Evolutionary conservation across 2,329 filamentous ascomycete genomes (phyloP), one percentile per base, ranked within the genome.

Genomic region (Trichoderma gracile): DNA sequence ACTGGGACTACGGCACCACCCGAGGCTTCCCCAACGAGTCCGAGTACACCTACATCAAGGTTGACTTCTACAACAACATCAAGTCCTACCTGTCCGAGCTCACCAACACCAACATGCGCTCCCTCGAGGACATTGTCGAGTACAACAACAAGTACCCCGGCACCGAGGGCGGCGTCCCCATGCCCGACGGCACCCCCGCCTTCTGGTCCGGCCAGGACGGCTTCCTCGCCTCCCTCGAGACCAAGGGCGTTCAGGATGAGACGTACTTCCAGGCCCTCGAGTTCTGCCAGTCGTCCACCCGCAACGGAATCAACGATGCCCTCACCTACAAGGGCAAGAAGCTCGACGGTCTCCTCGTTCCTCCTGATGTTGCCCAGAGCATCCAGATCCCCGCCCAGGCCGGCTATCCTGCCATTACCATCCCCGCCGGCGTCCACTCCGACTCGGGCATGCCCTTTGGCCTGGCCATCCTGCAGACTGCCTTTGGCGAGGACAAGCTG

Each of bases 301-400:
- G 90, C 65, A 80, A 86, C 8, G 90, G 89, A 5, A 92, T 93
- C 65, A 85, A 93, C 69, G 84, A 85, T 12, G 90, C 89, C 2
- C 79, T 93, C 7, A 75, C 71, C 7, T 73, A 81, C 68, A 74
- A 79, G 23, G 78, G 77, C 4, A 74, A 71, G 54, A 77, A 75
- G 21, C 77, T 92, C 1, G 82, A 86, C 63, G 89, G 84, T 1
- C 78, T 93, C 2, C 79, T 93, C 1, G 87, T 91, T 0, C 89
- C 89, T 5, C 81, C 88, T 0, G 86, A 89, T 70, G 86, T 89
- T 3, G 89, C 83, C 0, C 87, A 90, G 73, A 84, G 84, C 4
- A 86, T 86, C 67, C 86, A 91, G 75, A 84, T 91, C 65, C 87
- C 89, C 0, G 90, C 90, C 0, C 89, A 92, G 75, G 90, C 90